Conservation (phyloP, 306 rosid species). For the Cucumis cinereus region DNA sequence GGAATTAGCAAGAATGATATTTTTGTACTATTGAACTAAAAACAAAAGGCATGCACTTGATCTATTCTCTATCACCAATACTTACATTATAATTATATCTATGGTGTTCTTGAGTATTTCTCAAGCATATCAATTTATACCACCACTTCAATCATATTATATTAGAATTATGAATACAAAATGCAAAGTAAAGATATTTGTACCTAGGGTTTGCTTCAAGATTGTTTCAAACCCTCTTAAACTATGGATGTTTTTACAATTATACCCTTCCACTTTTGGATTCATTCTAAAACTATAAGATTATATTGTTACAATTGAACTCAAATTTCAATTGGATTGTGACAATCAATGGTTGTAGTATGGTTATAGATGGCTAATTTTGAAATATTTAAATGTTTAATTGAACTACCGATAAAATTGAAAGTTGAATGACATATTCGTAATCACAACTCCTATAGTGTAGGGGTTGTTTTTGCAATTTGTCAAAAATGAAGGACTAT, state of each 20-base stretch:
- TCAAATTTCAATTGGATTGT: no score
- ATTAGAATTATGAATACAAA: not conserved
- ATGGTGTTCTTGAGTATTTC: not conserved
- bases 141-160: not conserved
- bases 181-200: not conserved
- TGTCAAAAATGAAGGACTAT: no score
- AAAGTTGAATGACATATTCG: no score
- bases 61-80: not conserved
- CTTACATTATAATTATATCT: not conserved
- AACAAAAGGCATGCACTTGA: not conserved
- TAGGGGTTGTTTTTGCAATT: no score
- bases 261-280: no score
- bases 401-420: no score
- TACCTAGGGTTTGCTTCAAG: not conserved
- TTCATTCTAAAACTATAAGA: no score
- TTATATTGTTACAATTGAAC: no score
- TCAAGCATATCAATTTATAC: not conserved
- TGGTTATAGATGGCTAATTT: no score
- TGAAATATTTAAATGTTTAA: no score
- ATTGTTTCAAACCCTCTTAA: not conserved
- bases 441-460: no score
- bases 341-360: no score
- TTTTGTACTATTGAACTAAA: not conserved
- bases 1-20: constrained; percentile 40
- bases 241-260: not conserved